These are phyloP conservation scores for Agastache rugosa DNA, from an alignment of 257 asterid genomes.

Conservation along the genomic window DNA sequence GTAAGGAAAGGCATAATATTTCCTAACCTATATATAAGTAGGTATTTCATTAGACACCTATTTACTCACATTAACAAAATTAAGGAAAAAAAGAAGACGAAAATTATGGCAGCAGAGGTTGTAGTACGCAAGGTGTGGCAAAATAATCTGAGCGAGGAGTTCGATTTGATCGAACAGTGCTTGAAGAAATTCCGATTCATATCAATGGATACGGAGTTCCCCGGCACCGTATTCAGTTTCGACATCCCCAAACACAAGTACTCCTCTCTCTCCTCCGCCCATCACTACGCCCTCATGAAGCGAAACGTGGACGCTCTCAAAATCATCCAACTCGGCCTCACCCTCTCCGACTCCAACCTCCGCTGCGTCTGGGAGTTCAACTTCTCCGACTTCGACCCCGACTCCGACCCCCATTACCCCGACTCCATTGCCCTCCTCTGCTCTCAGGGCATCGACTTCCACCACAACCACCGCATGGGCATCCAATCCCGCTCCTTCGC, in stretches of 20 bases:
- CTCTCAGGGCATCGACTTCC: conserved; percentile 1
- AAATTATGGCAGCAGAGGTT: neutral
- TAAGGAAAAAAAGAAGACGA: no score
- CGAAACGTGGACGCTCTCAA: conserved; percentile 6
- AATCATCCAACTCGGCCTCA: conserved; percentile 19
- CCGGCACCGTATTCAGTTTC: neutral
- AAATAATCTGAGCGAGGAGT: neutral
- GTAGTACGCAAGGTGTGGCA: neutral
- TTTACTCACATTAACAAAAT: no score
- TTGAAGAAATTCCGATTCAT: neutral
- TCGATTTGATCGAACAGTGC: neutral
- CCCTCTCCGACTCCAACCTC: neutral
- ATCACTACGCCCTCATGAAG: conserved; percentile 8
- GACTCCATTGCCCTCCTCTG: conserved; percentile 15
- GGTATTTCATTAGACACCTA: no score
- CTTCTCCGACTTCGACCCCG: conserved; percentile 10
- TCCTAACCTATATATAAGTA: no score
- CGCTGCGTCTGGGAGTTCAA: conserved; percentile 5
- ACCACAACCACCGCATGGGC: neutral
- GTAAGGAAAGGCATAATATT: no score
- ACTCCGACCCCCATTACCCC: neutral
- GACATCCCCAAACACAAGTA: neutral
- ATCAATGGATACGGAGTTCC: conserved; percentile 7
- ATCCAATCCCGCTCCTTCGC: neutral
- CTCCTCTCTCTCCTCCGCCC: neutral